These are phyloP conservation scores for Fusarium bulbicola DNA, from an alignment of 2,329 filamentous ascomycete species.

Conservation along the genomic window DNA sequence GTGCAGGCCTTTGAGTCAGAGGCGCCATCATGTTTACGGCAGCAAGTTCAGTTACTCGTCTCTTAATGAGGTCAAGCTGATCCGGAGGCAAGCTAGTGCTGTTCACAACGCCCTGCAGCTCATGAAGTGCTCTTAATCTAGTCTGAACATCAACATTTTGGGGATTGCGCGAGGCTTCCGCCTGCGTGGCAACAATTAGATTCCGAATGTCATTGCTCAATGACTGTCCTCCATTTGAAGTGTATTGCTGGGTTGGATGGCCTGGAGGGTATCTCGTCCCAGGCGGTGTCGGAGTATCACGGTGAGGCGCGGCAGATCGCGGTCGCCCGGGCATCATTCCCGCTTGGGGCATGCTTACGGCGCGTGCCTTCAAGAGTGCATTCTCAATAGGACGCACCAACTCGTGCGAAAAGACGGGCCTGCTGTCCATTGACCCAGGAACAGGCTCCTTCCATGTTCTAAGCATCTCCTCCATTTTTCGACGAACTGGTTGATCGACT, in stretches of 20 bases:
- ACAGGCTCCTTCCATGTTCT: conserved; percentile 98
- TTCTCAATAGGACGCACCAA: conserved; percentile 92
- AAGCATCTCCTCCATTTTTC: conserved; percentile 96
- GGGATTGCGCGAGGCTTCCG: conserved; percentile 78
- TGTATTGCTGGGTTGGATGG: conserved; percentile 43
- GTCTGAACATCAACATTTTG: conserved; percentile 79
- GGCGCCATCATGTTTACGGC: conserved; percentile 67
- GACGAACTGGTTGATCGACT: conserved; percentile 82
- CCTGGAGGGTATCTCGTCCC: conserved; percentile 48
- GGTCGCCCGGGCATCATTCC: conserved; percentile 56
- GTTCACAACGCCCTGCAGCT: conserved; percentile 79
- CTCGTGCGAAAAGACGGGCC: conserved; percentile 89
- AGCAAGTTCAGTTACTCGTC: conserved; percentile 81
- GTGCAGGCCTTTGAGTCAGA: conserved; percentile 54
- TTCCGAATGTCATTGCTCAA: conserved; percentile 85
- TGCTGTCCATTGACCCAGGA: conserved; percentile 89
- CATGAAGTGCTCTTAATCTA: conserved; percentile 84
- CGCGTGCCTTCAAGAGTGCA: conserved; percentile 84
- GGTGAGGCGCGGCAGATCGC: conserved; percentile 66
- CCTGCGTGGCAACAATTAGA: conserved; percentile 77
- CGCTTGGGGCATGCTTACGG: conserved; percentile 66
- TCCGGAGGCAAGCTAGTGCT: conserved; percentile 80
- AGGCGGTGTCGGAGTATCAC: conserved; percentile 80
- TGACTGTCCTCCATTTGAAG: conserved; percentile 51
- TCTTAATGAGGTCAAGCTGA: conserved; percentile 84